phyloP scores from a whole-genome alignment of 2,329 filamentous ascomycete species.

The Fusarium veterinarium region DNA sequence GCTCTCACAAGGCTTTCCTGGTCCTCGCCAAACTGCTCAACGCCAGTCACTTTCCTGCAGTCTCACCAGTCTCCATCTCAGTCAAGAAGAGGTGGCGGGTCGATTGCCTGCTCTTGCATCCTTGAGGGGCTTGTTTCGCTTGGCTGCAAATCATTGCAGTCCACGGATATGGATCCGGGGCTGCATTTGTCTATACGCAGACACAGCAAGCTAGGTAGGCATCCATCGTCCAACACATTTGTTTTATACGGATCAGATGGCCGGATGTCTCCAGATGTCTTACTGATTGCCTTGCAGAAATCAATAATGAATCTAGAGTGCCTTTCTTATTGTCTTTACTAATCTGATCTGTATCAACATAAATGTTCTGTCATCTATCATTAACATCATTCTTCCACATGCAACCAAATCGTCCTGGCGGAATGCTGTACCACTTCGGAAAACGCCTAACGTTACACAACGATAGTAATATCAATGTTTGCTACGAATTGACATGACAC shows the following conservation, averaged over 20 bases:
- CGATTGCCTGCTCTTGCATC: slow-evolving; percentile 10
- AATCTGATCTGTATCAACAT: neutral
- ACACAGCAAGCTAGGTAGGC: slow-evolving; percentile 11
- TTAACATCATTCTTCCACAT: neutral
- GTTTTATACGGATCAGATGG: neutral
- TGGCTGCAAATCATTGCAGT: slow-evolving; percentile 38
- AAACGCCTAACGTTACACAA: neutral
- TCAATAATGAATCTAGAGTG: neutral
- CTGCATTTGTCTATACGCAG: slow-evolving; percentile 5
- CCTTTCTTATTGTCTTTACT: no score
- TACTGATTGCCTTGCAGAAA: neutral
- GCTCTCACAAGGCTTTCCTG: slow-evolving; percentile 18
- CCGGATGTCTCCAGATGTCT: slow-evolving; percentile 1
- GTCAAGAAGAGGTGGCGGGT: slow-evolving; percentile 19
- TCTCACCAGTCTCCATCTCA: neutral
- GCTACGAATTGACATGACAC: neutral
- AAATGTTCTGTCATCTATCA: neutral
- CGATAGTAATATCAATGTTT: neutral
- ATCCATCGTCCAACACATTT: slow-evolving; percentile 4
- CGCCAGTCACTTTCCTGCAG: neutral
- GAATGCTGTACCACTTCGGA: slow-evolving; percentile 1
- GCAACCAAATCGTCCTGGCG: neutral
- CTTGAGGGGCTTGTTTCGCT: slow-evolving; percentile 32
- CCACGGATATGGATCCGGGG: slow-evolving; percentile 28
- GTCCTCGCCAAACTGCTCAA: slow-evolving; percentile 17